Percentiles rank a stretch among this genome's conserved stretches.
These are phyloP conservation scores for Petrea volubilis DNA, from an alignment of 257 asterid genomes.

Conservation along the genomic window DNA sequence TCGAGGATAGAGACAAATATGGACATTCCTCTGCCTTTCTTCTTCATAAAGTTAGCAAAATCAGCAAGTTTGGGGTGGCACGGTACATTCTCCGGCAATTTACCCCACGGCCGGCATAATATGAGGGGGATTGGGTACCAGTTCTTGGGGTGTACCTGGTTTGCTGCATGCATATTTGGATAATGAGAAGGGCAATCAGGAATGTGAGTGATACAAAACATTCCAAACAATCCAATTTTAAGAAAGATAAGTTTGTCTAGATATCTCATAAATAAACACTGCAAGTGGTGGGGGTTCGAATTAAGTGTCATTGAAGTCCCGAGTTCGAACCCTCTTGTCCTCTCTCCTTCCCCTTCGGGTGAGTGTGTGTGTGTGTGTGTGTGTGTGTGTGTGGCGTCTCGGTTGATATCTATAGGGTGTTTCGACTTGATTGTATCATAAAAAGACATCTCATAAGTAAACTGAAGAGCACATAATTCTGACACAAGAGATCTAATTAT, in stretches of 20 bases:
- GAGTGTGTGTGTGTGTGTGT: too few relatives aligned
- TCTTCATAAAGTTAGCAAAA: slow-evolving; percentile 95
- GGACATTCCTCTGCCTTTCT: slow-evolving; percentile 98
- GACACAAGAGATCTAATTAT: neutral
- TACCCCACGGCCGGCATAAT: slow-evolving; percentile 99
- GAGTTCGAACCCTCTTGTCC: too few relatives aligned
- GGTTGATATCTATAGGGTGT: too few relatives aligned
- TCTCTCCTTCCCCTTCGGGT: too few relatives aligned
- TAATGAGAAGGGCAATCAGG: slow-evolving; percentile 7
- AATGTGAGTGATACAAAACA: neutral
- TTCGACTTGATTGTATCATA: too few relatives aligned
- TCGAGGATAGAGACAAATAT: slow-evolving; percentile 90
- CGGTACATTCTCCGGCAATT: slow-evolving; percentile 93
- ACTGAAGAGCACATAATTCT: neutral
- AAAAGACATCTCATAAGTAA: neutral
- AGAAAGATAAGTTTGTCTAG: neutral
- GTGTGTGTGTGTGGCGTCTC: too few relatives aligned
- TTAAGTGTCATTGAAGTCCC: too few relatives aligned
- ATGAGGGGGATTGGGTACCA: slow-evolving; percentile 99
- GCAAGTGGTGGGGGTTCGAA: too few relatives aligned
- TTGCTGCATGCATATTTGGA: slow-evolving; percentile 59
- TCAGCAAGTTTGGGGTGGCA: slow-evolving; percentile 99
- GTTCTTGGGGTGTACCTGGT: slow-evolving; percentile 94
- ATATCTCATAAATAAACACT: too few relatives aligned
- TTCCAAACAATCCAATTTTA: neutral